Evolutionary conservation across 306 rosid genomes (phyloP).

Genomic region (Myrica gale): DNA sequence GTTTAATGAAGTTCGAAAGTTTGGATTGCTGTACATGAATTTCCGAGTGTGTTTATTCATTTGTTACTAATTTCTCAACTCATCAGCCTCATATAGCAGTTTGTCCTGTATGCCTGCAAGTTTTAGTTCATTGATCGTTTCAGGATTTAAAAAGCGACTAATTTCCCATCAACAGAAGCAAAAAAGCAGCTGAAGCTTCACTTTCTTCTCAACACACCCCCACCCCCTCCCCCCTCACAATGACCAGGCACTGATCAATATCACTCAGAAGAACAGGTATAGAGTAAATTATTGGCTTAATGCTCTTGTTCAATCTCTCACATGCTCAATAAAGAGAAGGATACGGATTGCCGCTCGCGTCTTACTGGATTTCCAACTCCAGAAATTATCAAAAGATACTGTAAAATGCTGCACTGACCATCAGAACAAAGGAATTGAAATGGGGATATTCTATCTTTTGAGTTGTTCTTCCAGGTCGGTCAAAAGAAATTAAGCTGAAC

Average conservation of each 20-base stretch:
- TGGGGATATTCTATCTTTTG: too few relatives aligned
- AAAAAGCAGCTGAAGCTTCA: background rate
- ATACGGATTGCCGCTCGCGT: too few relatives aligned
- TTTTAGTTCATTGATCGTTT: background rate
- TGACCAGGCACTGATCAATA: too few relatives aligned
- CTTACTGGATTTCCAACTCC: background rate
- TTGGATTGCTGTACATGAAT: background rate
- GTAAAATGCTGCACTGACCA: background rate
- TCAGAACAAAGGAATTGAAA: too few relatives aligned
- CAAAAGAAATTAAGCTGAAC: too few relatives aligned
- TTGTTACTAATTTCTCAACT: background rate
- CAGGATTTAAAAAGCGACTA: background rate
- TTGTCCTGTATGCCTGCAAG: background rate
- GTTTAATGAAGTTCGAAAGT: background rate
- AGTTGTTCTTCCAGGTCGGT: too few relatives aligned
- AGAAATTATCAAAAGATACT: constrained; percentile 4
- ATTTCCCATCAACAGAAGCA: background rate
- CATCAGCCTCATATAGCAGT: background rate
- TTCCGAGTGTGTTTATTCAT: background rate
- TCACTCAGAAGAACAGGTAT: too few relatives aligned
- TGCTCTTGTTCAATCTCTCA: too few relatives aligned
- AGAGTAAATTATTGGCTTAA: too few relatives aligned
- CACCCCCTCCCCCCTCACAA: too few relatives aligned
- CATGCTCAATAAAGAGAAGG: too few relatives aligned
- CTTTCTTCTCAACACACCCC: too few relatives aligned